phyloP scores from a whole-genome alignment of 2,329 filamentous ascomycete species.

The Tolypocladium guangdongense region DNA sequence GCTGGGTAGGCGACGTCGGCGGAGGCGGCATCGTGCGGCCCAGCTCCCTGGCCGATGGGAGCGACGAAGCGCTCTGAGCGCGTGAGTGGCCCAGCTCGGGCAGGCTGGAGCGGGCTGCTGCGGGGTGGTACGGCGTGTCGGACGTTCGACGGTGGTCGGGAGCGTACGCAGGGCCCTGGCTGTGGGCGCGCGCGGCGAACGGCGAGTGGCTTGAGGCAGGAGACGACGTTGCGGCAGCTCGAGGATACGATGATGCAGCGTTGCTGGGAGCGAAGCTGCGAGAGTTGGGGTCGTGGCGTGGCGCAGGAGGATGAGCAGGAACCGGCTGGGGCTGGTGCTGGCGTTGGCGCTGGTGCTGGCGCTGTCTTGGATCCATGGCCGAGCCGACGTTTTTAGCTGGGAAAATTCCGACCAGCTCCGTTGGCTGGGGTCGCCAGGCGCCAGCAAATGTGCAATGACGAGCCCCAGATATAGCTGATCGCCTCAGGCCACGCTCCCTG shows the following conservation, averaged over 20 bases:
- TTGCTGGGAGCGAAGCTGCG: neutral
- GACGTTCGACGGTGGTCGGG: conserved; percentile 26
- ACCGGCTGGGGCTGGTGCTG: neutral
- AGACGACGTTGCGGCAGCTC: conserved; percentile 3
- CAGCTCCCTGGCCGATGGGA: conserved; percentile 23
- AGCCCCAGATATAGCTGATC: neutral
- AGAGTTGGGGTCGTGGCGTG: neutral
- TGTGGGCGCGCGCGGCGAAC: neutral
- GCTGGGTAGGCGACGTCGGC: conserved; percentile 29
- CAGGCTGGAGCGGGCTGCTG: conserved; percentile 16
- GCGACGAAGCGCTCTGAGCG: conserved; percentile 33
- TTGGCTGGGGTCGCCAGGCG: neutral
- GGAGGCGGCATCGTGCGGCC: conserved; percentile 36
- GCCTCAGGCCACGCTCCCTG: neutral
- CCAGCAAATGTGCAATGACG: neutral
- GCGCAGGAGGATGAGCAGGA: neutral
- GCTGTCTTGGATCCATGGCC: conserved; percentile 20
- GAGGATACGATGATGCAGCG: neutral
- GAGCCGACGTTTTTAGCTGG: conserved; percentile 24
- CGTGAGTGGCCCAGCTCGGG: conserved; percentile 27
- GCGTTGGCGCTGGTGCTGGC: conserved; percentile 8
- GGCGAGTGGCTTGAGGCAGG: conserved; percentile 2
- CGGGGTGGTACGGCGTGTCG: conserved; percentile 31
- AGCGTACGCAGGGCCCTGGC: conserved; percentile 15
- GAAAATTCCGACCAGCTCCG: conserved; percentile 13